A percentile compares a stretch with the other conserved stretches of the same genome.
These are phyloP conservation scores for Brassica balearica DNA, from an alignment of 441 rosid genomes.

Conservation along the genomic window DNA sequence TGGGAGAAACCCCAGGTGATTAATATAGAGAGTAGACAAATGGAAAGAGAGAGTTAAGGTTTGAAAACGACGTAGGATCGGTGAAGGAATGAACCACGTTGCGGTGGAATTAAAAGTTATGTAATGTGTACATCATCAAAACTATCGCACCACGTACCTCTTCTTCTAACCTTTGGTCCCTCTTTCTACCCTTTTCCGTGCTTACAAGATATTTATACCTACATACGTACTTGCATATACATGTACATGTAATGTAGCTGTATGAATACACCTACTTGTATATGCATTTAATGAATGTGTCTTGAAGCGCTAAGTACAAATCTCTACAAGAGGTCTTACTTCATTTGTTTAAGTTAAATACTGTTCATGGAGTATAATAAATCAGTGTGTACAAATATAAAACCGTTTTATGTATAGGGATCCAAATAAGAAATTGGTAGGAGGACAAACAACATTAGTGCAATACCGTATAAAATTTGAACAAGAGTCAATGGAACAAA, in stretches of 20 bases:
- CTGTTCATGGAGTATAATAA: not conserved
- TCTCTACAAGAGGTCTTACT: not conserved
- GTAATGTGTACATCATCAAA: slow-evolving; percentile 33
- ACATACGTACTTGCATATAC: slow-evolving; percentile 30
- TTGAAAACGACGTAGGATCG: slow-evolving; percentile 33
- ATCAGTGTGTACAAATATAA: not conserved
- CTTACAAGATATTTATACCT: slow-evolving; percentile 36
- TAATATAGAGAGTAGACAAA: slow-evolving; percentile 33
- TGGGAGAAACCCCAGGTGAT: slow-evolving; percentile 32
- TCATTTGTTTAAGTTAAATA: not conserved
- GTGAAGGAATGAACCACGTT: slow-evolving; percentile 44
- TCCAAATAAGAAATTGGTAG: not conserved
- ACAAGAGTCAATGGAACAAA: slow-evolving; percentile 33
- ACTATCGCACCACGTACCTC: slow-evolving; percentile 41
- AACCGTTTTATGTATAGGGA: not conserved
- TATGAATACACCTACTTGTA: slow-evolving; percentile 28
- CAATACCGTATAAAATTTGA: not conserved
- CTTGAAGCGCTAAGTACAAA: not conserved
- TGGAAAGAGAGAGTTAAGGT: slow-evolving; percentile 34
- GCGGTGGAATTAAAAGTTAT: slow-evolving; percentile 36
- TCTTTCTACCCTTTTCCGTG: slow-evolving; percentile 25
- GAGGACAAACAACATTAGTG: slow-evolving; percentile 20
- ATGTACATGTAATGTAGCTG: slow-evolving; percentile 16
- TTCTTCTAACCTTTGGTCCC: slow-evolving; percentile 38
- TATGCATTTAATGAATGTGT: slow-evolving; percentile 31